phyloP scores from a whole-genome alignment of 441 rosid species.

The Euphorbia celastroides region DNA sequence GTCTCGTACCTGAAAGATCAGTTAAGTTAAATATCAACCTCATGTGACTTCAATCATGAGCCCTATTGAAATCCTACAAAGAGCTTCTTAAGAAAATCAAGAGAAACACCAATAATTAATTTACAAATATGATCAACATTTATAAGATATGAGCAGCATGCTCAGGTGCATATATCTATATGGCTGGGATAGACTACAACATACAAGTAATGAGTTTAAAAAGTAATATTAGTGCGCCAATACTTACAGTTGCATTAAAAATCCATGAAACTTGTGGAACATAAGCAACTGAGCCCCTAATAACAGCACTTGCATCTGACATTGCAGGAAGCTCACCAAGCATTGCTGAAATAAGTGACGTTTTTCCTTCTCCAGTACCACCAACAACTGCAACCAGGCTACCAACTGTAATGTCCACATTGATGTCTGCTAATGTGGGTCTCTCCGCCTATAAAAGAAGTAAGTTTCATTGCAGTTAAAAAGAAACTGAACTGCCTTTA shows the following conservation, averaged over 20 bases:
- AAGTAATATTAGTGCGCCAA: slow-evolving; percentile 49
- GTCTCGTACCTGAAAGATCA: slow-evolving; percentile 63
- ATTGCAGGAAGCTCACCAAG: slow-evolving; percentile 83
- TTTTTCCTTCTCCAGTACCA: slow-evolving; percentile 98
- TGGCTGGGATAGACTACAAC: background rate
- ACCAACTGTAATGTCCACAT: slow-evolving; percentile 74
- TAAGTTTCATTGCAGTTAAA: slow-evolving; percentile 9
- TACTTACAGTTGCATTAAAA: slow-evolving; percentile 90
- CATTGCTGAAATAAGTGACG: slow-evolving; percentile 94
- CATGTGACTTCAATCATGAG: slow-evolving; percentile 7
- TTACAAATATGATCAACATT: background rate
- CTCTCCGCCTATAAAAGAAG: slow-evolving; percentile 47
- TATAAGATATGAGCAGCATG: background rate
- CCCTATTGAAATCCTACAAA: slow-evolving; percentile 8
- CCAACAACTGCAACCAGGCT: slow-evolving; percentile 93
- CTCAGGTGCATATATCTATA: background rate
- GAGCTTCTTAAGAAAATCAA: slow-evolving; percentile 15
- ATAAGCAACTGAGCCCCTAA: slow-evolving; percentile 88
- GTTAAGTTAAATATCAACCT: slow-evolving; percentile 6
- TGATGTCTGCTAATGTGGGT: slow-evolving; percentile 68
- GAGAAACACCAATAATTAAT: background rate
- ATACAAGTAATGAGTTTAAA: slow-evolving; percentile 9
- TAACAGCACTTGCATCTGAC: slow-evolving; percentile 43
- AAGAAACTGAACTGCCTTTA: background rate
- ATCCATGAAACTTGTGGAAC: slow-evolving; percentile 99